Evolutionary conservation across 495 filamentous ascomycete species (phyloP).

Genomic region (Friedmanniomyces simplex): DNA sequence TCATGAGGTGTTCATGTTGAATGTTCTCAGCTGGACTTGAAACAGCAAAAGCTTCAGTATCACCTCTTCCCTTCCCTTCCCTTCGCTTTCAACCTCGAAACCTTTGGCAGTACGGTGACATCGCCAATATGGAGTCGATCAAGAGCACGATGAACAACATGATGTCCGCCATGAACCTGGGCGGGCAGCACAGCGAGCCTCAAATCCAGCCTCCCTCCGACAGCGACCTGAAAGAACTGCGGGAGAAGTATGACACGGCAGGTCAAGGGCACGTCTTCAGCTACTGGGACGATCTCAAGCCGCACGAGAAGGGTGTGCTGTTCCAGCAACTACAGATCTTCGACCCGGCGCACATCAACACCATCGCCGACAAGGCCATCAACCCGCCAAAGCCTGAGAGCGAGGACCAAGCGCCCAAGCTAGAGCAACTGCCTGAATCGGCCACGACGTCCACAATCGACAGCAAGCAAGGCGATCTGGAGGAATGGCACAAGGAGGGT

Average conservation of each 20-base stretch:
- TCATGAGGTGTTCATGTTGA: too few species aligned
- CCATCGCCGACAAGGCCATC: conserved; percentile 68
- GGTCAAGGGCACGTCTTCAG: conserved; percentile 84
- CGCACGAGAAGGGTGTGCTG: conserved; percentile 62
- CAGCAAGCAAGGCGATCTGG: conserved; percentile 66
- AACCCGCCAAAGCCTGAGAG: conserved; percentile 54
- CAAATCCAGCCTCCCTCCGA: conserved; percentile 41
- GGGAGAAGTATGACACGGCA: conserved; percentile 65
- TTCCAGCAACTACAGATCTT: conserved; percentile 73
- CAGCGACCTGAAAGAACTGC: conserved; percentile 63
- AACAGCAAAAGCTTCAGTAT: too few species aligned
- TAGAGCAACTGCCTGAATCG: conserved; percentile 85
- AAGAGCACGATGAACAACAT: conserved; percentile 16
- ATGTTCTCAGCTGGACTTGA: too few species aligned
- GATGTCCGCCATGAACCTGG: conserved; percentile 20
- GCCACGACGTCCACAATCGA: conserved; percentile 88
- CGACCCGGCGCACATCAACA: conserved; percentile 73
- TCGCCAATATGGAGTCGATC: conserved; percentile 3
- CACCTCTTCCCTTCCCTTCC: too few species aligned
- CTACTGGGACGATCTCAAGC: conserved; percentile 71
- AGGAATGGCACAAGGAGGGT: conserved; percentile 77
- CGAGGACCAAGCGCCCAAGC: conserved; percentile 42
- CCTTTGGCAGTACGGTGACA: not conserved
- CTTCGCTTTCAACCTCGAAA: too few species aligned
- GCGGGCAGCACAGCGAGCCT: conserved; percentile 8